These are phyloP conservation scores for Aspergillus floridensis DNA, from an alignment of 2,329 filamentous ascomycete species.

Conservation along the genomic window DNA sequence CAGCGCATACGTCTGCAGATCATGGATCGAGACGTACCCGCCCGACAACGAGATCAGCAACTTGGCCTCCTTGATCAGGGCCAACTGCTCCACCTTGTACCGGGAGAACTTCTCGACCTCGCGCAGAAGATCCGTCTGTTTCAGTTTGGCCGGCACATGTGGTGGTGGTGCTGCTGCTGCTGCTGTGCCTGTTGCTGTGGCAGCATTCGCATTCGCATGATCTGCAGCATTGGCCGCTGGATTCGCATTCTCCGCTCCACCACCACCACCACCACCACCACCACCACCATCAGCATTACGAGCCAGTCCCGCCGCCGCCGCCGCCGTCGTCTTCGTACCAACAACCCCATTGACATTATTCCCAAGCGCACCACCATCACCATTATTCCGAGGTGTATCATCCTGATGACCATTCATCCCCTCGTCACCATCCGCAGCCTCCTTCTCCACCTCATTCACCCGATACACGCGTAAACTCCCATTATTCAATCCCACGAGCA, in stretches of 20 bases:
- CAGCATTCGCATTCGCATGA: not conserved
- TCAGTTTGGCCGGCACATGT: constrained; percentile 32
- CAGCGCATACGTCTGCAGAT: constrained; percentile 78
- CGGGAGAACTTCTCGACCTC: constrained; percentile 94
- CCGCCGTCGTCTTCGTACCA: not conserved
- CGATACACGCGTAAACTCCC: constrained; percentile 88
- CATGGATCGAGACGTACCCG: constrained; percentile 83
- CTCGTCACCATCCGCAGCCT: constrained; percentile 36
- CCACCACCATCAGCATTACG: too few species aligned
- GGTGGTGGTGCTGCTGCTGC: constrained; percentile 5
- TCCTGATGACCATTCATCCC: not conserved
- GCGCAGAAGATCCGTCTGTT: constrained; percentile 77
- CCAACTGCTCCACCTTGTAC: constrained; percentile 86
- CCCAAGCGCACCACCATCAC: not conserved
- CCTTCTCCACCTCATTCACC: constrained; percentile 63
- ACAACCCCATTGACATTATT: not conserved
- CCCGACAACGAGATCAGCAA: constrained; percentile 88
- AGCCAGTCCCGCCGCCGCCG: too few species aligned
- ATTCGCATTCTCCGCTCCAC: constrained; percentile 1
- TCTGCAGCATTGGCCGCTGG: not conserved
- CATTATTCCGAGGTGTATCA: not conserved
- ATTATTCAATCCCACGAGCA: constrained; percentile 88
- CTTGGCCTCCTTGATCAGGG: constrained; percentile 91
- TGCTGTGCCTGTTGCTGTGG: not conserved
- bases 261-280: not conserved